Evolutionary conservation across 441 rosid species (phyloP), one percentile per base, ranked within the genome.

Genomic region (Sinapis alba): DNA sequence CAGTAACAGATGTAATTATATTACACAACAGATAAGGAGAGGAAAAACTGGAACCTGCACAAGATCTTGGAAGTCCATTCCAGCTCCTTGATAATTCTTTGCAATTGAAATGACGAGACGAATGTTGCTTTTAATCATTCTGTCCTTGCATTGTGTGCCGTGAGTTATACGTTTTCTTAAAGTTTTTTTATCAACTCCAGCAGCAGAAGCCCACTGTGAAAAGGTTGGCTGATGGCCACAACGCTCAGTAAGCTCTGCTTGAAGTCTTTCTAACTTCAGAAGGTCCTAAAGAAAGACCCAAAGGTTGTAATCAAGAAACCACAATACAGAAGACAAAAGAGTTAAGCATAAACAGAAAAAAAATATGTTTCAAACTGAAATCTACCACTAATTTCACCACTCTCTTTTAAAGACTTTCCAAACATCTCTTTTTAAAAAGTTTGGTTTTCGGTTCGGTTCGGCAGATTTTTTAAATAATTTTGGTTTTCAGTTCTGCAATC

Each of bases 71-170:
- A 93, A 87, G 84, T 85, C 83, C 98, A 93, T 84, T 28, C 99
- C 97, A 76, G 84, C 88, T 30, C 94, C 93, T 71, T 85, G 92
- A 79, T 91, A 95, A 69, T 90, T 93, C 86, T 89, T 95, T 2
- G 99, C 98, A 73, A 93, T 89, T 9, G 99, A 95, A 69, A 95
- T 90, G 68, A 95, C 99, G 45, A 95, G 98, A 73, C 99, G 86
- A 59, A 91, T 84, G 82, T 95, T 95, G 85, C 94, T 86, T 86
- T 86, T 95, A 50, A 95, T 87, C 98, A 95, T 95, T 83, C 74
- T 95, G 79, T 95, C 98, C 79, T 91, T 95, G 88, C 99, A 95
- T 70, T 72, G 28, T 15, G 41, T 63, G 47, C 99, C 98, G 71
- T 93, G 45, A 76, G 78, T 80, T 79, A 93, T 69, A 74, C 93